These are phyloP conservation scores for Mikania micrantha DNA, from an alignment of 129 eudicot species.

Conservation along the genomic window DNA sequence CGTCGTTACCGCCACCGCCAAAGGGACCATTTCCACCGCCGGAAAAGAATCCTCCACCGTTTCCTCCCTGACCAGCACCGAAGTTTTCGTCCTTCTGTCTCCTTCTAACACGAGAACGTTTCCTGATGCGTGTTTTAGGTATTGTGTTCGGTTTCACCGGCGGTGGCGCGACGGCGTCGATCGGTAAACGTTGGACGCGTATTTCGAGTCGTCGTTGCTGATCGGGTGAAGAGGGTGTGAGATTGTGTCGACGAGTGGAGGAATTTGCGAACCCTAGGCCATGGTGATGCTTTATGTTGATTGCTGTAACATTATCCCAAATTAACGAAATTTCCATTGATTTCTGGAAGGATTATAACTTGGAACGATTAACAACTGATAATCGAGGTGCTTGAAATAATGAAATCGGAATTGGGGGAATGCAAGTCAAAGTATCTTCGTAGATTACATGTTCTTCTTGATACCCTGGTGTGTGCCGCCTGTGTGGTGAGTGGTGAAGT, in stretches of 20 bases:
- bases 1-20: slow-evolving; percentile 11
- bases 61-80: slow-evolving; percentile 18
- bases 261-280: slow-evolving; percentile 8
- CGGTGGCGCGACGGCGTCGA: slow-evolving; percentile 37
- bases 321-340: slow-evolving; percentile 27
- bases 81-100: background rate
- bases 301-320: slow-evolving; percentile 17
- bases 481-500: no score
- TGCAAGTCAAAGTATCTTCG: background rate
- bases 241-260: slow-evolving; percentile 17
- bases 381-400: background rate
- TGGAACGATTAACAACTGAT: background rate
- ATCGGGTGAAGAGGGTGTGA: slow-evolving; percentile 14
- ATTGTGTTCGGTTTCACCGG: slow-evolving; percentile 29
- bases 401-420: slow-evolving; percentile 10
- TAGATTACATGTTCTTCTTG: no score
- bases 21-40: slow-evolving; percentile 26
- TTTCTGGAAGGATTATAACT: background rate
- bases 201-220: slow-evolving; percentile 17
- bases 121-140: slow-evolving; percentile 14
- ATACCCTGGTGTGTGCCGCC: no score
- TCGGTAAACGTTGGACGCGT: slow-evolving; percentile 10
- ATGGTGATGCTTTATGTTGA: slow-evolving; percentile 11
- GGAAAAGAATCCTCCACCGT: slow-evolving; percentile 20
- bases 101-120: slow-evolving; percentile 25